phyloP scores from a whole-genome alignment of 1,284 basidiomycete species.

The Pyrrhoderma noxium region DNA sequence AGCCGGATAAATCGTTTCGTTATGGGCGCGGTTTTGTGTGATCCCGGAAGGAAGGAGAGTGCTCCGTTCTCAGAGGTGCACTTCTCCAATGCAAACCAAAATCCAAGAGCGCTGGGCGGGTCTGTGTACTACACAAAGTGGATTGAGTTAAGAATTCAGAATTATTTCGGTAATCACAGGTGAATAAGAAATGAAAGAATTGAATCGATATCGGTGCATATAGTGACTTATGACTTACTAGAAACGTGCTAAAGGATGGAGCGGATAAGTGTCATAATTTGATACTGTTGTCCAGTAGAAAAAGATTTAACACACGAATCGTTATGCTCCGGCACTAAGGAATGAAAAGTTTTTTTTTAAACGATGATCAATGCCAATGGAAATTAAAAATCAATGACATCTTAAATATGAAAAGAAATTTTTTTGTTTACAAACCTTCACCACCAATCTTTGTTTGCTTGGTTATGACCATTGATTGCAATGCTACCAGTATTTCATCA shows the following conservation, averaged over 20 bases:
- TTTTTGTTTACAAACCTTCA: slow-evolving; percentile 47
- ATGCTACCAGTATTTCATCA: slow-evolving; percentile 37
- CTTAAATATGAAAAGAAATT: neutral
- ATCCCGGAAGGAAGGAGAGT: slow-evolving; percentile 88
- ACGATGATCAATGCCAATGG: neutral
- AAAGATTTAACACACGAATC: slow-evolving; percentile 59
- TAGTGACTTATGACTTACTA: slow-evolving; percentile 36
- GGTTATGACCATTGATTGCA: slow-evolving; percentile 94
- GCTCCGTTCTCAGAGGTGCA: slow-evolving; percentile 84
- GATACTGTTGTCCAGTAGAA: neutral
- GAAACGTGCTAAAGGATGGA: slow-evolving; percentile 50
- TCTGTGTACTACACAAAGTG: slow-evolving; percentile 66
- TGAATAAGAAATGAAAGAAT: neutral
- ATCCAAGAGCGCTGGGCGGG: slow-evolving; percentile 86
- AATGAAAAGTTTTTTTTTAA: neutral
- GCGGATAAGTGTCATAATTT: no score
- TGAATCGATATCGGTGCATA: neutral
- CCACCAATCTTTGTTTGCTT: slow-evolving; percentile 88
- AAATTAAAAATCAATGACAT: slow-evolving; percentile 5
- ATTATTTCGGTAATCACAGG: no score
- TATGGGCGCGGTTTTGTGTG: slow-evolving; percentile 67
- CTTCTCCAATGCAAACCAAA: slow-evolving; percentile 92
- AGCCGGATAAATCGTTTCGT: slow-evolving; percentile 80
- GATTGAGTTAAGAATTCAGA: no score
- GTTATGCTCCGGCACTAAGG: slow-evolving; percentile 66